Evolutionary conservation across 208 protist genomes (phyloP).

Genomic region (Phytomonas sp.): DNA sequence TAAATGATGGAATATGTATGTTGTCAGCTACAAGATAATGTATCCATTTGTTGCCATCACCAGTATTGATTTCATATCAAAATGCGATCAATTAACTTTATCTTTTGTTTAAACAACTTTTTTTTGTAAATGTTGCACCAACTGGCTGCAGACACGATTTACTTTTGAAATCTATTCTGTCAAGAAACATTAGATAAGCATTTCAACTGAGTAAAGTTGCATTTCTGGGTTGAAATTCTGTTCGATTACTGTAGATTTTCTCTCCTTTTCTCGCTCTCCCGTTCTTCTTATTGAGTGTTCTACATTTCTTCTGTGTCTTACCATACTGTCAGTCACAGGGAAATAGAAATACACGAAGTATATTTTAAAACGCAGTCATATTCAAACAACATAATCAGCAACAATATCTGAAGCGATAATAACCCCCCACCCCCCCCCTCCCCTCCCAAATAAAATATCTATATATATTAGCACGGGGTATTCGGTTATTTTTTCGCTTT

Average conservation of each 20-base stretch:
- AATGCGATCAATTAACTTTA: neutral
- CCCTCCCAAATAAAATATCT: too few species aligned
- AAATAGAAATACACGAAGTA: constrained; percentile 1
- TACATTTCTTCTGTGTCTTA: constrained; percentile 4
- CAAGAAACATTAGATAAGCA: neutral
- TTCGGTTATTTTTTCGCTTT: neutral
- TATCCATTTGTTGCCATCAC: constrained; percentile 1
- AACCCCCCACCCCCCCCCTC: too few species aligned
- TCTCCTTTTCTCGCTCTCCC: neutral
- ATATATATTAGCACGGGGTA: neutral
- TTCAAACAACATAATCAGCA: neutral
- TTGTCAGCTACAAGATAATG: constrained; percentile 1
- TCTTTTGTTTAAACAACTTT: constrained; percentile 5
- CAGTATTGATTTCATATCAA: neutral
- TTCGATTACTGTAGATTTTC: neutral
- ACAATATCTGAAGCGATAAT: neutral
- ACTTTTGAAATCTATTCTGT: neutral
- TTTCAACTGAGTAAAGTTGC: neutral
- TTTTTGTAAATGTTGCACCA: neutral
- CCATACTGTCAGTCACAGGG: neutral
- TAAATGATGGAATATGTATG: neutral
- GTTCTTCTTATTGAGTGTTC: neutral
- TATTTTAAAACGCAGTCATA: neutral
- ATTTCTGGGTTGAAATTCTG: neutral
- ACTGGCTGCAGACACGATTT: neutral